A percentile compares a stretch with the other conserved stretches of the same genome.
Conservation (phyloP, 805 yeast species). For the Nakazawaea ishiwadae region DNA sequence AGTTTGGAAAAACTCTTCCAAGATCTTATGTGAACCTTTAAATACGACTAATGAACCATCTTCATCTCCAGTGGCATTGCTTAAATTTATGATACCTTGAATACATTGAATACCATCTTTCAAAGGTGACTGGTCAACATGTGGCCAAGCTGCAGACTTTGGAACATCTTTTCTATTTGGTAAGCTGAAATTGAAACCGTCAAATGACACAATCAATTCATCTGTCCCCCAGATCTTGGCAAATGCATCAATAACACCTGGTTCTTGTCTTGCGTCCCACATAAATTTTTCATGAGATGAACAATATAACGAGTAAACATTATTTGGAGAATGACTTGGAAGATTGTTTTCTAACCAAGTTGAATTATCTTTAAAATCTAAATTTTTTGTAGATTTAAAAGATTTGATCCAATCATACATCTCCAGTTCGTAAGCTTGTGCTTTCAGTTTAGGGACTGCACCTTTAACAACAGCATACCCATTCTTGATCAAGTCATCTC, state of each 20-base stretch:
- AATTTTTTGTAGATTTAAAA: constrained; percentile 15
- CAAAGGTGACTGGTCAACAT: constrained; percentile 29
- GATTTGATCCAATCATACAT: constrained; percentile 21
- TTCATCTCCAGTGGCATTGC: constrained; percentile 20
- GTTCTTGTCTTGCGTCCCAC: constrained; percentile 29
- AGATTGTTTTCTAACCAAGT: constrained; percentile 26
- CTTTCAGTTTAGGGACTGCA: constrained; percentile 22
- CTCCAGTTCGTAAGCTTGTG: constrained; percentile 19
- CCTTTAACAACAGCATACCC: constrained; percentile 29
- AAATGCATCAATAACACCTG: constrained; percentile 23
- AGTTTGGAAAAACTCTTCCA: constrained; percentile 23
- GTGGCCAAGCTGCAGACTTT: constrained; percentile 24
- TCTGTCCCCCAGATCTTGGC: constrained; percentile 28
- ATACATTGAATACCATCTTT: constrained; percentile 25
- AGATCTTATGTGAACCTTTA: constrained; percentile 20
- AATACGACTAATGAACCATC: constrained; percentile 30
- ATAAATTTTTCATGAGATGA: constrained; percentile 27
- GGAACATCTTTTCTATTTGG: constrained; percentile 20
- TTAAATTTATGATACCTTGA: constrained; percentile 29
- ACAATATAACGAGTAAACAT: constrained; percentile 18
- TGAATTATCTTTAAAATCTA: constrained; percentile 21
- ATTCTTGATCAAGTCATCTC: constrained; percentile 23
- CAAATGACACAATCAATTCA: constrained; percentile 29
- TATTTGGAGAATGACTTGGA: constrained; percentile 20
- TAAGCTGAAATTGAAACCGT: constrained; percentile 25